These are phyloP conservation scores for Podospora sp. DNA, from an alignment of 495 filamentous ascomycete genomes.

Conservation along the genomic window DNA sequence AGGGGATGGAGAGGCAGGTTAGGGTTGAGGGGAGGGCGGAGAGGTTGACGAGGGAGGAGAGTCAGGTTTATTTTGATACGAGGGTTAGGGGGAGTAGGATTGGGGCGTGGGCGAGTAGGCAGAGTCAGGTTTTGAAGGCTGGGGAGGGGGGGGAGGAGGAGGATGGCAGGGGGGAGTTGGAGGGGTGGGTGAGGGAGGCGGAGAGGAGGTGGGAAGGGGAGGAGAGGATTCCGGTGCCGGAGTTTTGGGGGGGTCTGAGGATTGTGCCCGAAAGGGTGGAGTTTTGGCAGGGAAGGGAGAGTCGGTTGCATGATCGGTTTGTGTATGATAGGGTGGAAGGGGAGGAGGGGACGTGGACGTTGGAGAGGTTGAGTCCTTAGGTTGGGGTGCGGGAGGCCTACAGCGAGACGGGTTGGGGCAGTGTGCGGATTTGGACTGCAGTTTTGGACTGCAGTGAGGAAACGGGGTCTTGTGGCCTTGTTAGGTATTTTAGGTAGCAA, in stretches of 20 bases:
- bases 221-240: conserved; percentile 83
- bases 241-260: conserved; percentile 92
- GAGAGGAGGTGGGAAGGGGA: conserved; percentile 70
- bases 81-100: conserved; percentile 76
- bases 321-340: conserved; percentile 65
- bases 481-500: not conserved
- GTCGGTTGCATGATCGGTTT: conserved; percentile 91
- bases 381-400: not conserved
- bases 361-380: conserved; percentile 64
- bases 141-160: conserved; percentile 45
- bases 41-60: conserved; percentile 70
- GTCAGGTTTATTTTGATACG: conserved; percentile 85
- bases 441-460: not conserved
- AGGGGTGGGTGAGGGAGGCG: conserved; percentile 68
- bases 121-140: conserved; percentile 70
- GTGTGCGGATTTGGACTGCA: too few species aligned
- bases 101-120: conserved; percentile 91
- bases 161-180: conserved; percentile 66
- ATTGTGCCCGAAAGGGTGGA: conserved; percentile 84
- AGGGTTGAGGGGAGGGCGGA: conserved; percentile 76
- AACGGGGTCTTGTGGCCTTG: not conserved
- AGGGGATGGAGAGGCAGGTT: conserved; percentile 78
- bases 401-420: not conserved
- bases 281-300: conserved; percentile 93
- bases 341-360: conserved; percentile 53